Evolutionary conservation across 768 basidiomycete species (phyloP), one percentile per base, ranked within the genome.

Genomic region (Leccinum imitatum): DNA sequence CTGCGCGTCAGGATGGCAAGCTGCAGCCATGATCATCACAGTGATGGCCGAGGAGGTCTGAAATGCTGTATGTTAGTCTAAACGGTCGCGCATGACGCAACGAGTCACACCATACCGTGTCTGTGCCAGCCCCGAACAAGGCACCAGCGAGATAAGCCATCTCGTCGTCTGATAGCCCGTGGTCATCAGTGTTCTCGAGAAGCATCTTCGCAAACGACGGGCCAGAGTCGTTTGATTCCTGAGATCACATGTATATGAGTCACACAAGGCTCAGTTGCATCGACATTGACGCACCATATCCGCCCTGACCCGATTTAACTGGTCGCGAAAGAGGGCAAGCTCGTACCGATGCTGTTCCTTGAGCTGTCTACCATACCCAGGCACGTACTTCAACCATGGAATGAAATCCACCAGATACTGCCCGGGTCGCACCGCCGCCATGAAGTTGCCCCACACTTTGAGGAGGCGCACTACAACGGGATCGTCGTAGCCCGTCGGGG

Each of bases 121-220:
- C 84, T 1, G 80, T 78, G 3, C 84, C 85, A 6, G 84, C 85
- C n/a, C 83, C 84, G 61, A 85, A 86, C 72, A 87, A 78, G 41
- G 76, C 75, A 1, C 85, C 85, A 2, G 81, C 83, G n/a, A 86
- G 77, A 69, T 85, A 86, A 0, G 84, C 79, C 6, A 79, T 78
- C 60, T 87, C 84, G 54, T 80, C 73, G 51, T 80, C 74, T 4
- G 81, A 77, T 10, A 86, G 76, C 8, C 76, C 78, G 23, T 83
- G 78, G 51, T 81, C 79, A 2, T 67, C 60, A 60, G 81, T 78
- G 6, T 78, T 76, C 59, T 84, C 83, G 2, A 86, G 65, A 25
- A 86, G 77, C 59, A 80, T 81, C 67, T 78, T 80, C 0, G 76
- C 82, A 59, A 86, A 85, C 11, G 80, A 71, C 10, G 56, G 46